Evolutionary conservation across 768 basidiomycete genomes (phyloP).

Genomic region (Megacollybia marginata): DNA sequence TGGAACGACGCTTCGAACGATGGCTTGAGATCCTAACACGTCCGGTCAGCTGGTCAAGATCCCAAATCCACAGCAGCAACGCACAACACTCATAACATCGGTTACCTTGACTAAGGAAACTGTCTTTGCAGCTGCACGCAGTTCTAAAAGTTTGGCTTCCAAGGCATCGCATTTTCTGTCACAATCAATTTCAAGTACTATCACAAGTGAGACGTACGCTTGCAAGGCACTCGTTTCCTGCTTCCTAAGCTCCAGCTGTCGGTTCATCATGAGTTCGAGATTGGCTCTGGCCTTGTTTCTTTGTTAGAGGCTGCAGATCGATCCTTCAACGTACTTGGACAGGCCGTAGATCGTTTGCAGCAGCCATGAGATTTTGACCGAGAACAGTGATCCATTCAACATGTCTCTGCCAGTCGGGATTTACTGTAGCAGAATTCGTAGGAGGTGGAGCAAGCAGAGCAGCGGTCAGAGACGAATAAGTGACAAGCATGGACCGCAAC

Average conservation of each 20-base stretch:
- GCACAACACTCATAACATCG: not conserved
- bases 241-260: conserved; percentile 65
- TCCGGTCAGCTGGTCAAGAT: not conserved
- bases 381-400: conserved; percentile 78
- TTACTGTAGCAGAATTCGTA: conserved; percentile 30
- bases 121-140: conserved; percentile 32
- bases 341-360: conserved; percentile 83
- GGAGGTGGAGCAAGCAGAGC: conserved; percentile 65
- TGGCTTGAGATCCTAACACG: not conserved
- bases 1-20: not conserved
- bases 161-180: conserved; percentile 66
- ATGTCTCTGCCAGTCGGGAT: conserved; percentile 68
- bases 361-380: conserved; percentile 83
- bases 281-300: conserved; percentile 56
- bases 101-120: not conserved
- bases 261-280: conserved; percentile 75
- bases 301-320: not conserved
- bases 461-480: conserved; percentile 68
- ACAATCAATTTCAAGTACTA: not conserved
- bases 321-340: conserved; percentile 51
- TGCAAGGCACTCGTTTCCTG: conserved; percentile 69
- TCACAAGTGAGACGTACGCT: conserved; percentile 37
- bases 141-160: conserved; percentile 52
- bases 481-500: conserved; percentile 69
- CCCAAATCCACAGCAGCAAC: not conserved